Evolutionary conservation across 2,329 filamentous ascomycete genomes (phyloP).

Genomic region (Microdochium nivale): DNA sequence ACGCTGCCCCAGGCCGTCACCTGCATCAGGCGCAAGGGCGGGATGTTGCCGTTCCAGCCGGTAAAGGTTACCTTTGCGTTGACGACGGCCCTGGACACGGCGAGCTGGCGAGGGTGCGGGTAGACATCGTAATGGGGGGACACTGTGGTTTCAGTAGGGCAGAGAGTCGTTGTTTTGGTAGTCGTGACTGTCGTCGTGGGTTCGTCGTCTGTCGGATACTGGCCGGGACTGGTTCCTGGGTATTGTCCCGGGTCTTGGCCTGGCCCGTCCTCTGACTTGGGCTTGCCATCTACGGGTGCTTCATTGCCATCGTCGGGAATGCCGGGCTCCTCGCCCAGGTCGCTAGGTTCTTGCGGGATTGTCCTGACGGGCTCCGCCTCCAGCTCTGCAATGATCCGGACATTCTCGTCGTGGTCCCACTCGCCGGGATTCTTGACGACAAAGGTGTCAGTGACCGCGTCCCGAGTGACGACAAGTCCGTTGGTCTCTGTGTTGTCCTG

Average conservation of each 20-base stretch:
- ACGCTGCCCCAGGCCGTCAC: background rate
- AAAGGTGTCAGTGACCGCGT: background rate
- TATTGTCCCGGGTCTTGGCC: background rate
- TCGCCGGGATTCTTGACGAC: background rate
- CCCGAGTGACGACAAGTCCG: background rate
- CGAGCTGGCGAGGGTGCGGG: background rate
- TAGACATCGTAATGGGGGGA: background rate
- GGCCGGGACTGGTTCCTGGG: background rate
- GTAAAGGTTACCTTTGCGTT: background rate
- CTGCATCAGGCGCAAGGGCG: background rate
- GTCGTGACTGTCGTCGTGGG: background rate
- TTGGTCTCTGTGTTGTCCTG: background rate
- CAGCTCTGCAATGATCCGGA: background rate
- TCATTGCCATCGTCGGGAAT: background rate
- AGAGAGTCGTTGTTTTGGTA: background rate
- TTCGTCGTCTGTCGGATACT: background rate
- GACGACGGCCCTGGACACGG: background rate
- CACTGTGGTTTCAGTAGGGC: background rate
- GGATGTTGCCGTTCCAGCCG: background rate
- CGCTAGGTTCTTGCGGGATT: background rate
- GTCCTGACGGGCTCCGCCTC: background rate
- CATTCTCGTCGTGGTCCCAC: constrained; percentile 1
- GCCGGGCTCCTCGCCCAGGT: background rate
- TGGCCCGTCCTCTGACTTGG: background rate
- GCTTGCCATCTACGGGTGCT: background rate